Evolutionary conservation across 2,329 filamentous ascomycete genomes (phyloP), one percentile per base, ranked within the genome.

Genomic region (Pestalotiopsis sp.): DNA sequence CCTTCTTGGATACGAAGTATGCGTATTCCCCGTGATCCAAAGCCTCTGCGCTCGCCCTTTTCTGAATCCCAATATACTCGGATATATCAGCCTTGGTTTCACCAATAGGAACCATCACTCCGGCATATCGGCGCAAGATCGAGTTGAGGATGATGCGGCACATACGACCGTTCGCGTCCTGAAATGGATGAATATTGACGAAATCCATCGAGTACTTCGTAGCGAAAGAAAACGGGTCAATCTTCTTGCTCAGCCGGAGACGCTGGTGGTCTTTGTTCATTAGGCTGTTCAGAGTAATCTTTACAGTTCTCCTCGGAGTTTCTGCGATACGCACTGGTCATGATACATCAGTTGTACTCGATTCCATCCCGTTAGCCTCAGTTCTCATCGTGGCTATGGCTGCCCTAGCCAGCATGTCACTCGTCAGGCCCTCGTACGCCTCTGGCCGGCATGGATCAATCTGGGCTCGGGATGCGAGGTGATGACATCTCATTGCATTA

Each of bases 151-250:
- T 72, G 67, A 74, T 71, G 12, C 72, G 67, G 38, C 72, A 72
- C 25, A 68, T 69, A 4, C 71, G 62, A 4, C 73, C 71, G 52
- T 74, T 74, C 13, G 72, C 73, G 64, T 74, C 71, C 27, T 68
- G 69, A 60, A 74, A 74, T 3, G 72, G 73, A 45, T 73, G 72
- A 20, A 74, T 71, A 3, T 72, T 60, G 13, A 72, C 72, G 59
- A 73, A 71, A 27, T 69, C 60, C 5, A 71, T 45, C 3, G 67
- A 72, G 36, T 76, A 76, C 14, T 79, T 78, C 0, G 76, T 58
- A 0, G 75, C 76, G 0, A 79, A 49, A 0, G 75, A 78, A 39
- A 79, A 76, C 0, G 76, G 76, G n/a, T 79, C 77, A 0, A 79
- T 59, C 2, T 3, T 20, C 0, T 66, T 45, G 1, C 25, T 49